phyloP scores from a whole-genome alignment of 345 rosid genomes.

The Citrus hindsii region DNA sequence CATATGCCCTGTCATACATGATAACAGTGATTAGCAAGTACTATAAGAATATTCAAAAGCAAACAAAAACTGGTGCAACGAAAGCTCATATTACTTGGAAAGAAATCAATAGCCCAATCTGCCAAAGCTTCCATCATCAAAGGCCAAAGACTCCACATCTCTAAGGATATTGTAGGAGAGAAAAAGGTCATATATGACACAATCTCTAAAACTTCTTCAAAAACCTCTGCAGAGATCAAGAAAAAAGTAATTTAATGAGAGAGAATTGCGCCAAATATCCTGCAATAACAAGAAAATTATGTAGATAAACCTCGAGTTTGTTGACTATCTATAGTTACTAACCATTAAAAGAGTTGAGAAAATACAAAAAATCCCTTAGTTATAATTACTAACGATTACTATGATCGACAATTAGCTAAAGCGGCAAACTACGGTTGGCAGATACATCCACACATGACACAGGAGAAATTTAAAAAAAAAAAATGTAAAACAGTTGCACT shows the following conservation, averaged over 20 bases:
- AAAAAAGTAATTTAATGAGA: neutral
- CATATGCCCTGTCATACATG: neutral
- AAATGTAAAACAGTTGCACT: neutral
- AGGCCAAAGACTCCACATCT: constrained; percentile 99
- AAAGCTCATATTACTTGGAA: constrained; percentile 54
- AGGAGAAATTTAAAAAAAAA: neutral
- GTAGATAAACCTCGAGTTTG: neutral
- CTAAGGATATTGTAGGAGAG: constrained; percentile 86
- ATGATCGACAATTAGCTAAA: neutral
- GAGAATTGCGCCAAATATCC: neutral
- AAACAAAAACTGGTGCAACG: neutral
- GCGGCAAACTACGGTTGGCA: too few relatives aligned
- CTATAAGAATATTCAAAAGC: neutral
- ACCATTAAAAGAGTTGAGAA: neutral
- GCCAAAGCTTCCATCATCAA: constrained; percentile 88
- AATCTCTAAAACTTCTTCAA: constrained; percentile 98
- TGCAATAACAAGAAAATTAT: neutral
- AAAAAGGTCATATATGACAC: constrained; percentile 98
- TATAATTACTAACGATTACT: neutral
- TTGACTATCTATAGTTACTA: neutral
- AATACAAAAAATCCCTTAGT: neutral
- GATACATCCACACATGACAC: neutral
- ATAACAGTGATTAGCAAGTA: neutral
- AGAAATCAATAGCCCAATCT: constrained; percentile 98
- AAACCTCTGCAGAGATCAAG: constrained; percentile 69